Evolutionary conservation across 23 red algal genomes (phyloP), one percentile per base, ranked within the genome.

Genomic region (Gracilaria domingensis): DNA sequence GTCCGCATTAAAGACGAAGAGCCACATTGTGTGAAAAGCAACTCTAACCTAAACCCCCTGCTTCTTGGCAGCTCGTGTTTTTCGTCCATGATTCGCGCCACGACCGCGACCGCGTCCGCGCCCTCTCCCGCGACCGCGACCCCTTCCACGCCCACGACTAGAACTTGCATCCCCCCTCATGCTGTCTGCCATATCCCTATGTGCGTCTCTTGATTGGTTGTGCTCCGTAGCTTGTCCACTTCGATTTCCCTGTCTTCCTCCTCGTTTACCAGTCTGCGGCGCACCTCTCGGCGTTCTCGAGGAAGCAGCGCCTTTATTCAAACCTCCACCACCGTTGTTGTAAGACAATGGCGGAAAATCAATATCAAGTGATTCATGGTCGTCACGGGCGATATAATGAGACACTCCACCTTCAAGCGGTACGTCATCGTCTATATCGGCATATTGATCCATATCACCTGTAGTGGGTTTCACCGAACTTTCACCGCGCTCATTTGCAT

Each of bases 281-380:
- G 4, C 12, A 5, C 6, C 64, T 69, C 2, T 37, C 7, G 64
- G 7, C 13, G 24, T 64, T 17, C 59, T 32, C 9, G 64, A 69
- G 4, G 64, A 69, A 36, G 64, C 64, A 18, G 32, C 64, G 33
- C 32, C 33, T 18, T 37, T 69, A 9, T 20, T 69, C 12, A 24
- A 69, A 34, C 23, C 32, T 2, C 39, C 40, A 28, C 72, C 2
- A 20, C 42, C 25, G 72, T 30, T 51, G 42, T 23, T 34, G 21
- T 77, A 48, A 51, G 72, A 77, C 7, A 77, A 2, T 51, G 72
- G 72, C 26, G 72, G 72, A 77, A 50, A 77, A 51, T 77, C 72
- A 77, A 77, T 50, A 33, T 77, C 72, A 4, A 77, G 72, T 17
- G 72, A 77, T 51, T 77, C 72, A 67, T 67, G 62, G 33, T 67